phyloP scores from a whole-genome alignment of 2,329 filamentous ascomycete species.

The Aspergillus bombycis region DNA sequence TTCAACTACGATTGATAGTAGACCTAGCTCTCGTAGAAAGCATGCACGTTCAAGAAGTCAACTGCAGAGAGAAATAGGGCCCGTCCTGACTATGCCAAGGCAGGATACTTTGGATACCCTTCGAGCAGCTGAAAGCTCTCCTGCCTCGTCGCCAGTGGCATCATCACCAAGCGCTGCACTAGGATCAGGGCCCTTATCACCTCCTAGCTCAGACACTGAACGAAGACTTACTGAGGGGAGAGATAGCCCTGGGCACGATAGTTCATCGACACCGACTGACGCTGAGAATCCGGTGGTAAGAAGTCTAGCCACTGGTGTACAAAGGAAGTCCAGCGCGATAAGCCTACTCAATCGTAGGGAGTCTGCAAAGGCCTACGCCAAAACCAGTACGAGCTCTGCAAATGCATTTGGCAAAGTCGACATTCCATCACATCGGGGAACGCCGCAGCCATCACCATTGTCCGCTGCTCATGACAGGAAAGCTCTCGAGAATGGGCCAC shows the following conservation, averaged over 20 bases:
- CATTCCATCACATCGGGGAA: conserved; percentile 48
- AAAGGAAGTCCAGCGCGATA: conserved; percentile 58
- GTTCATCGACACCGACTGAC: conserved; percentile 34
- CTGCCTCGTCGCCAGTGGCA: conserved; percentile 36
- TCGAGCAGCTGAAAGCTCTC: conserved; percentile 29
- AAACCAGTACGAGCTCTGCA: conserved; percentile 65
- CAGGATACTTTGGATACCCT: conserved; percentile 27
- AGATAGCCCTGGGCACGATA: conserved; percentile 32
- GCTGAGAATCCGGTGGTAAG: conserved; percentile 32
- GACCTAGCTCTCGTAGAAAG: conserved; percentile 52
- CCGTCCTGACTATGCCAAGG: conserved; percentile 19
- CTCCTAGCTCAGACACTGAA: conserved; percentile 38
- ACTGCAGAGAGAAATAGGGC: conserved; percentile 37
- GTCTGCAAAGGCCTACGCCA: conserved; percentile 62
- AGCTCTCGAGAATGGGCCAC: conserved; percentile 29
- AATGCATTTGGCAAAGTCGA: conserved; percentile 69
- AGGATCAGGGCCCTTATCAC: conserved; percentile 37
- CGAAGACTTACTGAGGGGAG: conserved; percentile 31
- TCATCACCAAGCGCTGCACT: conserved; percentile 39
- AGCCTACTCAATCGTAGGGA: conserved; percentile 63
- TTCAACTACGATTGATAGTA: conserved; percentile 80
- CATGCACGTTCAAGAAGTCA: conserved; percentile 45
- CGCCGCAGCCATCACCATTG: conserved; percentile 40
- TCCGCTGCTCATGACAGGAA: conserved; percentile 40
- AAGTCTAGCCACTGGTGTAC: conserved; percentile 32